These are phyloP conservation scores for Letharia lupina DNA, from an alignment of 495 filamentous ascomycete species.

Conservation along the genomic window DNA sequence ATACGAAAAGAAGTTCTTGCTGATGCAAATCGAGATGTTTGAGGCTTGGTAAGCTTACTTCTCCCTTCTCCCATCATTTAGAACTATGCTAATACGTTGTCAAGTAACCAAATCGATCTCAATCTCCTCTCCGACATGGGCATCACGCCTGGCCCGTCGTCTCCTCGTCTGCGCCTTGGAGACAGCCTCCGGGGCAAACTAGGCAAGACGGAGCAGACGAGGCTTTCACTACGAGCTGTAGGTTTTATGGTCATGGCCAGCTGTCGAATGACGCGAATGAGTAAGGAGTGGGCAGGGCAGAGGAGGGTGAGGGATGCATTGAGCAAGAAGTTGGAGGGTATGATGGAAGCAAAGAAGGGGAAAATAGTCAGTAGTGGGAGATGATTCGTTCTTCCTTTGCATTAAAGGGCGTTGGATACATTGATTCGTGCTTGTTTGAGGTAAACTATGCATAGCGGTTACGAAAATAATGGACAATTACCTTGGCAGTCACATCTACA, in stretches of 20 bases:
- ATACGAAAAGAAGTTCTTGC: constrained; percentile 67
- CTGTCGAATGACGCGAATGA: constrained; percentile 47
- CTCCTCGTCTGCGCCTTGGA: constrained; percentile 19
- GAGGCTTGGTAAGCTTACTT: constrained; percentile 68
- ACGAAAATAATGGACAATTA: background rate
- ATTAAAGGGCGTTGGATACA: background rate
- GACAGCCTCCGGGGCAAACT: constrained; percentile 13
- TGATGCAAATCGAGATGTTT: constrained; percentile 73
- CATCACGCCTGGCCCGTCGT: constrained; percentile 42
- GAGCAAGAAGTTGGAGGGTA: constrained; percentile 10
- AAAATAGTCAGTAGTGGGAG: background rate
- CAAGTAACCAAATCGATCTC: constrained; percentile 86
- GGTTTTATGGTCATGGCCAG: constrained; percentile 45
- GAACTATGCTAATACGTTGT: constrained; percentile 21
- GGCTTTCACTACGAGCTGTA: constrained; percentile 42
- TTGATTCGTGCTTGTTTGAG: background rate
- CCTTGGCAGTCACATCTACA: background rate
- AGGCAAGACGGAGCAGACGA: constrained; percentile 30
- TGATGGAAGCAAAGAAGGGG: constrained; percentile 10
- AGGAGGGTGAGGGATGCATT: constrained; percentile 35
- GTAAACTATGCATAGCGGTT: background rate
- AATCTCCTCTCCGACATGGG: constrained; percentile 74
- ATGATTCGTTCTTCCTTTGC: background rate
- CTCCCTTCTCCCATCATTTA: constrained; percentile 13
- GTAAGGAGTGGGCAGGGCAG: constrained; percentile 42